Conservation (phyloP, 345 rosid species). For the Linum tenue region DNA sequence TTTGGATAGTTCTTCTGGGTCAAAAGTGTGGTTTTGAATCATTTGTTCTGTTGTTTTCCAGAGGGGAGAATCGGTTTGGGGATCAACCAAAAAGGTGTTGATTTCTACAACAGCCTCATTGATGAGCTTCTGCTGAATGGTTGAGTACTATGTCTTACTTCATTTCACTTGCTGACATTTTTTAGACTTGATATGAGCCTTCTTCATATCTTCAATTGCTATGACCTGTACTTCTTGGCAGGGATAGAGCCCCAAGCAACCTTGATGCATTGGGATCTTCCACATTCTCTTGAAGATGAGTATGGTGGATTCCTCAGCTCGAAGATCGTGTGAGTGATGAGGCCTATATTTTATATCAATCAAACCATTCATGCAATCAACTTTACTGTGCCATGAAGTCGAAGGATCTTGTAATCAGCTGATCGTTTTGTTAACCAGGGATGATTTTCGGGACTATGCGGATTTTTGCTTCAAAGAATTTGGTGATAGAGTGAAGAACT, state of each 20-base stretch:
- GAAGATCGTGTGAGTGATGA: not conserved
- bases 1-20: not conserved
- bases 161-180: not conserved
- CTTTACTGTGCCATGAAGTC: not conserved
- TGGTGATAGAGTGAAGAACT: constrained; percentile 17
- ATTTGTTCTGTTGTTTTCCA: not conserved
- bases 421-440: constrained; percentile 5
- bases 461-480: constrained; percentile 12
- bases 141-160: not conserved
- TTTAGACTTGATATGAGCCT: not conserved
- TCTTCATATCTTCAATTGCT: not conserved
- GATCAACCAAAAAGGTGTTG: not conserved
- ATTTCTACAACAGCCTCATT: constrained; percentile 2
- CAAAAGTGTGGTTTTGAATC: no score
- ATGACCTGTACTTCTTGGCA: not conserved
- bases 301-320: constrained; percentile 6
- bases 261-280: constrained; percentile 1
- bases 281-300: not conserved
- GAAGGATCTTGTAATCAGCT: not conserved
- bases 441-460: constrained; percentile 6
- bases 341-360: not conserved
- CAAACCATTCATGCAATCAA: not conserved
- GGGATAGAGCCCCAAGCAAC: not conserved
- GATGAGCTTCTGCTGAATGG: constrained; percentile 1
- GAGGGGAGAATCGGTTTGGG: not conserved